phyloP scores from a whole-genome alignment of 164 flowering plant genomes.

The Piper betle region DNA sequence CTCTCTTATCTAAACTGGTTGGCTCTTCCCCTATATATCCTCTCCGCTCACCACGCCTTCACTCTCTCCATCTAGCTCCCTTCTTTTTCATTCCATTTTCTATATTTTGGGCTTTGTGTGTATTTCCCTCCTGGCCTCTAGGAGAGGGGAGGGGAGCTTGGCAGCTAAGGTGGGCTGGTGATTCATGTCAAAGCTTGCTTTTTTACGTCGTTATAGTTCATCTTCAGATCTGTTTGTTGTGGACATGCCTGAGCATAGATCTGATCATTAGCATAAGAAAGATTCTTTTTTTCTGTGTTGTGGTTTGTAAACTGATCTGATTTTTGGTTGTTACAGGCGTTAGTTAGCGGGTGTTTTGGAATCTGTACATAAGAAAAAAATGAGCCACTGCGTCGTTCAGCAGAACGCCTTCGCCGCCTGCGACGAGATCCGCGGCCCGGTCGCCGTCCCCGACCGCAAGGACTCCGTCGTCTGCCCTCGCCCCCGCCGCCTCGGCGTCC shows the following conservation, averaged over 20 bases:
- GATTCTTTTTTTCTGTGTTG: too few relatives aligned
- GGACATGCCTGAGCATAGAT: too few relatives aligned
- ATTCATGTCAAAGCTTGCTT: not conserved
- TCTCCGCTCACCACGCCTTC: not conserved
- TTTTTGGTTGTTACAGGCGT: slow-evolving; percentile 5
- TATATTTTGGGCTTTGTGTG: not conserved
- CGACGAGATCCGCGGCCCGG: slow-evolving; percentile 10
- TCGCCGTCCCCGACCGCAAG: slow-evolving; percentile 1
- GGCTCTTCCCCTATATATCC: not conserved
- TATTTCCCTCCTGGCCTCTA: not conserved
- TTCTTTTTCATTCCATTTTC: not conserved
- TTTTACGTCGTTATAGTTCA: not conserved
- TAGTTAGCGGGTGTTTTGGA: slow-evolving; percentile 3
- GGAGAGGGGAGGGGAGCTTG: not conserved
- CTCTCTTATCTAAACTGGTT: not conserved
- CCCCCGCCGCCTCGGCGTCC: slow-evolving; percentile 50
- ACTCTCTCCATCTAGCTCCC: too few relatives aligned
- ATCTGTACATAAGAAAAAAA: slow-evolving; percentile 6
- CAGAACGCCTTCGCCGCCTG: slow-evolving; percentile 24
- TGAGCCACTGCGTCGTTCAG: slow-evolving; percentile 53
- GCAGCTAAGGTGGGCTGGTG: not conserved
- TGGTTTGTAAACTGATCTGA: not conserved
- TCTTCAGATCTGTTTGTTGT: not conserved
- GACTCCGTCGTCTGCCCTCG: slow-evolving; percentile 58
- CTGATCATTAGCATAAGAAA: not conserved